A percentile compares a stretch with the other conserved stretches of the same genome.
phyloP scores from a whole-genome alignment of 331 rosid genomes.

The Pyracantha coccinea region DNA sequence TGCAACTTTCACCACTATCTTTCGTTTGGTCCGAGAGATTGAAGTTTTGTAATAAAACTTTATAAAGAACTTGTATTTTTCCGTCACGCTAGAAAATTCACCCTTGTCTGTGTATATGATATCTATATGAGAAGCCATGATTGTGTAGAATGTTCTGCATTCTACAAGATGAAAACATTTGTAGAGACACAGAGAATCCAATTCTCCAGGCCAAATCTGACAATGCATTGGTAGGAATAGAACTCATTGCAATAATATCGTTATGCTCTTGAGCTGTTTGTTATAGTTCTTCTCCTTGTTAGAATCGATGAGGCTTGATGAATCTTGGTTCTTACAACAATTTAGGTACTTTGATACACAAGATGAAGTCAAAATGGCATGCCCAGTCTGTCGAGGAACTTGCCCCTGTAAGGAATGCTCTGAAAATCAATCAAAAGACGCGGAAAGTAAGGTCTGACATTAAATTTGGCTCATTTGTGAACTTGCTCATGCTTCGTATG shows the following conservation, averaged over 20 bases:
- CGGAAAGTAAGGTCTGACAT: conserved; percentile 97
- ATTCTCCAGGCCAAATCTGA: not conserved
- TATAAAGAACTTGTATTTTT: not conserved
- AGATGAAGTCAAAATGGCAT: conserved; percentile 78
- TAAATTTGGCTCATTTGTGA: conserved; percentile 26
- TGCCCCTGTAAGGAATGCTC: conserved; percentile 90
- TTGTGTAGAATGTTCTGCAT: not conserved
- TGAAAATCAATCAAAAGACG: conserved; percentile 52
- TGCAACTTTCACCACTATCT: not conserved
- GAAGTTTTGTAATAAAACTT: not conserved
- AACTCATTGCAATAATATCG: not conserved
- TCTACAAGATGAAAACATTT: not conserved
- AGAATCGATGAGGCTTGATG: conserved; percentile 10
- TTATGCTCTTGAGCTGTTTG: not conserved
- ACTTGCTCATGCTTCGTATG: conserved; percentile 10
- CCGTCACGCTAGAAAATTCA: not conserved
- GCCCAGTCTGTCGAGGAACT: conserved; percentile 91
- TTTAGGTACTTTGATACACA: conserved; percentile 72
- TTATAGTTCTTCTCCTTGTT: not conserved
- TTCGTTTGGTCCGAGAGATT: not conserved
- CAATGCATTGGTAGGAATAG: not conserved
- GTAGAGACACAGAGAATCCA: not conserved
- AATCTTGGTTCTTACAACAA: conserved; percentile 12
- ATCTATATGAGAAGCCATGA: not conserved
- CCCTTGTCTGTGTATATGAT: not conserved